Base-by-base conservation (phyloP, 2,329 filamentous ascomycete genomes). In the Pseudogymnoascus sp. region DNA sequence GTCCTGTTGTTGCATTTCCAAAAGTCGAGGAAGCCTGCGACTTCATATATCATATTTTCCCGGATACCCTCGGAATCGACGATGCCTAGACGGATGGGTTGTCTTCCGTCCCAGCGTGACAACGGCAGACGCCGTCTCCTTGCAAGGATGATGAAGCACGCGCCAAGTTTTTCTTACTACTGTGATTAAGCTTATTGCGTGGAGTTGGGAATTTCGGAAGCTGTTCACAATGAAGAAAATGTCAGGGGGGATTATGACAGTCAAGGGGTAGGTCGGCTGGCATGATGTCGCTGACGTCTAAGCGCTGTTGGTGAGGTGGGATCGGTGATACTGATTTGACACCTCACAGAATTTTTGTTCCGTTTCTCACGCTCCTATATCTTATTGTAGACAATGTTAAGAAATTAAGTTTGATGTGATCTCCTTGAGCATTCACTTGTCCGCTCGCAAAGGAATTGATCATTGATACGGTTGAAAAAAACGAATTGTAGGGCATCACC, bases 181-280 rank as follows among this genome's bases (percentile, higher is more conserved):
- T 53, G 47, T 16, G 24, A 53, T 31, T 53, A 53, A 53, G 47
- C 47, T 53, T 53, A 53, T 53, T 53, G 26, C 47, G 47, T 53
- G 47, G 47, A 26, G 47, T 53, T 53, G 24, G 14, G n/a, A 16
- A 53, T 53, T 31, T 53, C 8, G 26, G 26, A 31, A 31, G 19
- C 7, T 50, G 44, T 50, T 50, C 44, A 50, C 26, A 29, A 10
- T 29, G 44, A 50, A 29, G 44, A 50, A 50, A 50, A 29, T 50
- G 24, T n/a, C 44, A 19, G 7, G 14, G 44, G 44, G 44, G 21
- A 29, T n/a, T 29, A 14, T 50, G 13, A 50, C 44, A 50, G 44
- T 26, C 44, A 47, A 50, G 44, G 44, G 44, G 44, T 50, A 24
- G 21, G 14, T 50, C 44, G 21, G 14, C 7, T 24, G 14, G 44